phyloP scores from a whole-genome alignment of 148 eudicot genomes.

The Rhododendron kiyosumense region DNA sequence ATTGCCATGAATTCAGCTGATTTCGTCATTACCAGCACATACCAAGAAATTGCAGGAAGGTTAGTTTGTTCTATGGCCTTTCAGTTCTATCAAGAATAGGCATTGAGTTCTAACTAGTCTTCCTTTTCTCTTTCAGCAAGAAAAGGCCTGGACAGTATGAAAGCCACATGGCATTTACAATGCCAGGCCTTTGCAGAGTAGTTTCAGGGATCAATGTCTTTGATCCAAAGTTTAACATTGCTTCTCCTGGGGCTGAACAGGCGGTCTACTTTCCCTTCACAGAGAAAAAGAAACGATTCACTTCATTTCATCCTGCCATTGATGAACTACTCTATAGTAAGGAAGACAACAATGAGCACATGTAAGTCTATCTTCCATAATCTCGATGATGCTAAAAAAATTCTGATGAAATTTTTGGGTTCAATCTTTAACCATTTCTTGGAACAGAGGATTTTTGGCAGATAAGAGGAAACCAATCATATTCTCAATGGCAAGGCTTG shows the following conservation, averaged over 20 bases:
- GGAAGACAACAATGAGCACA: slow-evolving; percentile 41
- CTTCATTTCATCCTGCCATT: slow-evolving; percentile 44
- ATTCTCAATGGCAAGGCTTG: slow-evolving; percentile 75
- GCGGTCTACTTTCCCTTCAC: slow-evolving; percentile 54
- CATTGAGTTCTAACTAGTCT: neutral
- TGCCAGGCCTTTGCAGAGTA: slow-evolving; percentile 62
- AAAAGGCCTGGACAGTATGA: slow-evolving; percentile 56
- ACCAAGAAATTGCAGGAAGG: slow-evolving; percentile 71
- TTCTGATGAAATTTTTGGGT: neutral
- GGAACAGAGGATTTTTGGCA: slow-evolving; percentile 52
- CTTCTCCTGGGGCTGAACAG: slow-evolving; percentile 72
- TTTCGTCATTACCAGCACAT: slow-evolving; percentile 53
- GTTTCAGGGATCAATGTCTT: slow-evolving; percentile 68
- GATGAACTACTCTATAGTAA: slow-evolving; percentile 46
- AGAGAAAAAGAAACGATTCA: slow-evolving; percentile 36
- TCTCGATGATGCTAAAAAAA: neutral
- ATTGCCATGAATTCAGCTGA: slow-evolving; percentile 58
- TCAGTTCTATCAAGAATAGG: neutral
- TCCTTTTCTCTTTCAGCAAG: slow-evolving; percentile 30
- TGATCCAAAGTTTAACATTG: slow-evolving; percentile 64
- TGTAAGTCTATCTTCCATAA: slow-evolving; percentile 31
- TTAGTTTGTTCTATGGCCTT: slow-evolving; percentile 5
- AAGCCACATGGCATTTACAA: slow-evolving; percentile 50
- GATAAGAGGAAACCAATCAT: slow-evolving; percentile 55
- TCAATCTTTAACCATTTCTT: neutral